Base-by-base conservation (phyloP, 805 yeast species). In the Kluyveromyces aestuarii region DNA sequence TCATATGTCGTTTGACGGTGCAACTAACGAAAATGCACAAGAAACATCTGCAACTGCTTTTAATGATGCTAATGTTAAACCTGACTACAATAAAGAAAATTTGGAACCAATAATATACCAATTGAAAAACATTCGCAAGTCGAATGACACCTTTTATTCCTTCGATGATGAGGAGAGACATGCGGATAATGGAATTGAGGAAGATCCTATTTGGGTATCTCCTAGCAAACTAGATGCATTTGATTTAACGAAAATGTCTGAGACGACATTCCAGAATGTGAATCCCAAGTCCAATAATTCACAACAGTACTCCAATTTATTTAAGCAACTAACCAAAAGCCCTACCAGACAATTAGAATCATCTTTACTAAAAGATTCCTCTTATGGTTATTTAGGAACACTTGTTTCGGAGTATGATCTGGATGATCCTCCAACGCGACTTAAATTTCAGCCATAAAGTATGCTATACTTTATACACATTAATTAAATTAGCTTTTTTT, bases 341-440 rank as follows among this genome's bases (percentile, higher is more conserved):
- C 14, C 35, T 2, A 13, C 11, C 7, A 30, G 35, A 30, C 11
- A 30, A 11, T 11, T 30, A 38, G 50, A 50, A 44, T 44, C 52
- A 38, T 41, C 40, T 38, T 40, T 66, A 8, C 47, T 54, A 4
- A 44, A 53, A 11, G 76, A 72, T 50, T 69, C 68, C 10, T 75
- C 80, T 0, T 76, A 67, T 54, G 67, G 68, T 0, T 76, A 76
- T 50, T 59, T 76, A 21, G 77, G 73, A 2, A 64, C 63, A 18
- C 46, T 61, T 14, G 54, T 64, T 8, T 38, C 53, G 2, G 46
- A 44, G 6, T 52, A 54, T 30, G 55, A 52, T 8, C 40, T 44
- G 10, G 58, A 57, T 8, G 55, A 51, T 40, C 45, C 44, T 30
- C 64, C 64, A 25, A 47, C 46, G 18, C 55, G 59, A 10, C 53